phyloP scores from a whole-genome alignment of 768 basidiomycete species.

The Suillus weaverae region DNA sequence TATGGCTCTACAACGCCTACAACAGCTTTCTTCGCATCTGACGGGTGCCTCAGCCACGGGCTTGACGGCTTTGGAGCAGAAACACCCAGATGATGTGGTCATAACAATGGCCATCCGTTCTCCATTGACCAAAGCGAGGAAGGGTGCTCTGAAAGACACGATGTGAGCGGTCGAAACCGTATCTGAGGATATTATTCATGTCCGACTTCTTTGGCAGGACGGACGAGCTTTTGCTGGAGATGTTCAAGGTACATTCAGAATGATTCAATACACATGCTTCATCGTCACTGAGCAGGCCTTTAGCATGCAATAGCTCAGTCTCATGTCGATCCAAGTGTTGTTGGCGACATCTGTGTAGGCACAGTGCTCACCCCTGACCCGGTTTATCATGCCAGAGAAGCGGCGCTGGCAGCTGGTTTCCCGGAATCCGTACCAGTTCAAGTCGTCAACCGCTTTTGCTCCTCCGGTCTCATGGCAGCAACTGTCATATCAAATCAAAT shows the following conservation, averaged over 20 bases:
- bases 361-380: slow-evolving; percentile 68
- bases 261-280: neutral
- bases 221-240: slow-evolving; percentile 80
- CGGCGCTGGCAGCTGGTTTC: slow-evolving; percentile 78
- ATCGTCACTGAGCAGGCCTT: slow-evolving; percentile 2
- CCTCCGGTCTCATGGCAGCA: slow-evolving; percentile 83
- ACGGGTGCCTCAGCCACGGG: slow-evolving; percentile 39
- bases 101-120: slow-evolving; percentile 80
- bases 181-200: neutral
- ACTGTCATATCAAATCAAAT: slow-evolving; percentile 78
- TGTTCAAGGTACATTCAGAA: slow-evolving; percentile 59
- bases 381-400: slow-evolving; percentile 68
- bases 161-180: slow-evolving; percentile 38
- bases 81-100: slow-evolving; percentile 76
- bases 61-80: slow-evolving; percentile 52
- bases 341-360: slow-evolving; percentile 81
- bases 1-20: slow-evolving; percentile 58
- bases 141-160: slow-evolving; percentile 73
- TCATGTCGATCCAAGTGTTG: slow-evolving; percentile 58
- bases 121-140: slow-evolving; percentile 73
- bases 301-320: slow-evolving; percentile 63
- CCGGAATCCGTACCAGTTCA: slow-evolving; percentile 77
- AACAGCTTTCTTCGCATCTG: slow-evolving; percentile 64
- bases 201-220: slow-evolving; percentile 43
- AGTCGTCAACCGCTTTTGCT: slow-evolving; percentile 78